Evolutionary conservation across 2,329 filamentous ascomycete genomes (phyloP), one percentile per base, ranked within the genome.

Genomic region (Hypoxylon sp.): DNA sequence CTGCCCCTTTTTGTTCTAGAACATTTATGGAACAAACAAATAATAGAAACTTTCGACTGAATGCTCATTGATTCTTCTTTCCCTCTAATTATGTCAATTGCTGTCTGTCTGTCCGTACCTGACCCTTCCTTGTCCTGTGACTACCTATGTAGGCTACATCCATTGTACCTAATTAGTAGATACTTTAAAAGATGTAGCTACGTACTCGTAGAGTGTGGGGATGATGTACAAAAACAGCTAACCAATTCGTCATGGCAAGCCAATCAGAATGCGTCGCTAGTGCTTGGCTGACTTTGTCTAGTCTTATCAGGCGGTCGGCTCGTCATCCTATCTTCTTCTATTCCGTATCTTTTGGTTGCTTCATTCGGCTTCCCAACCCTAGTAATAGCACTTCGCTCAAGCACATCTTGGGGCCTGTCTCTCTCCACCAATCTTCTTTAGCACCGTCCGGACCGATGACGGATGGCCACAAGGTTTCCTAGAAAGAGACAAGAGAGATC

Each of bases 361-460:
- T 31, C 17, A 29, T 11, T 50, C 49, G 26, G 36, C 51, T 48
- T 53, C 40, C 59, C 44, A 62, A 51, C 51, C 51, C n/a, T n/a
- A n/a, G n/a, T n/a, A n/a, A n/a, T n/a, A n/a, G n/a, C n/a, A n/a
- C n/a, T n/a, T n/a, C n/a, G n/a, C n/a, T 26, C 25, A 50, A 31
- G 21, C 31, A 12, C 29, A 16, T 11, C 17, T 27, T n/a, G 16
- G 23, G 23, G 16, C 16, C 15, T 13, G 16, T 37, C 30, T 29
- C 46, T 46, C 42, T 47, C 34, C 55, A 44, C 56, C 52, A 51
- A 51, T 54, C 42, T 41, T 59, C 42, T 30, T 32, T 53, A 60
- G 54, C 51, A 59, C 55, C 56, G 55, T 58, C 56, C 59, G 55
- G 62, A 65, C 63, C 63, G 64, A 66, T 67, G 64, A 65, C 63